These are phyloP conservation scores for Penicillium sp. DNA, from an alignment of 2,329 filamentous ascomycete genomes.

Conservation along the genomic window DNA sequence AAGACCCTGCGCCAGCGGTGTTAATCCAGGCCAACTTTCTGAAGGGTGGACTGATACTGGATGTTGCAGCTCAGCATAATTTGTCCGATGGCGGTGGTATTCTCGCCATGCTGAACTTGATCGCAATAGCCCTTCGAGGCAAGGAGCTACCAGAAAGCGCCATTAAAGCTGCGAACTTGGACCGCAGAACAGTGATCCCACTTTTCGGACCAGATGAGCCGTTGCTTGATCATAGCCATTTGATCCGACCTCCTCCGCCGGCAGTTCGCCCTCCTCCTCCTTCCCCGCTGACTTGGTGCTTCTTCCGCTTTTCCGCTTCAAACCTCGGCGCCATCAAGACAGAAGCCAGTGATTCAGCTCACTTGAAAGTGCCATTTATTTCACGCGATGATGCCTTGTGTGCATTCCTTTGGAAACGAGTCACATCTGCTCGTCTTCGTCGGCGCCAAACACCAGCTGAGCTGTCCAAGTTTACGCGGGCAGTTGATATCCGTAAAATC, in stretches of 20 bases:
- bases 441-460: not conserved
- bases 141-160: conserved; percentile 1
- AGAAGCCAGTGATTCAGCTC: conserved; percentile 17
- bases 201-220: conserved; percentile 18
- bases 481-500: conserved; percentile 4
- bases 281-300: conserved; percentile 18
- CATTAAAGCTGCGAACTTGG: conserved; percentile 21
- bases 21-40: conserved; percentile 7
- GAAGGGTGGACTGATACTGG: not conserved
- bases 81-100: conserved; percentile 16
- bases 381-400: conserved; percentile 8
- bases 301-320: conserved; percentile 20
- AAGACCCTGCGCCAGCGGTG: conserved; percentile 1
- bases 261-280: conserved; percentile 19
- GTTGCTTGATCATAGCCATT: conserved; percentile 30
- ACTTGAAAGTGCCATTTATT: conserved; percentile 15
- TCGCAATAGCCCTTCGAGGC: conserved; percentile 4
- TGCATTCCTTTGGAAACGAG: conserved; percentile 8
- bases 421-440: not conserved
- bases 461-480: conserved; percentile 4
- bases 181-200: conserved; percentile 27
- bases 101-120: not conserved
- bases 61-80: conserved; percentile 13
- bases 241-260: conserved; percentile 24
- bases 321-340: conserved; percentile 16